Conservation (phyloP, 768 basidiomycete species). For the Neoboletus brunneissimus region DNA sequence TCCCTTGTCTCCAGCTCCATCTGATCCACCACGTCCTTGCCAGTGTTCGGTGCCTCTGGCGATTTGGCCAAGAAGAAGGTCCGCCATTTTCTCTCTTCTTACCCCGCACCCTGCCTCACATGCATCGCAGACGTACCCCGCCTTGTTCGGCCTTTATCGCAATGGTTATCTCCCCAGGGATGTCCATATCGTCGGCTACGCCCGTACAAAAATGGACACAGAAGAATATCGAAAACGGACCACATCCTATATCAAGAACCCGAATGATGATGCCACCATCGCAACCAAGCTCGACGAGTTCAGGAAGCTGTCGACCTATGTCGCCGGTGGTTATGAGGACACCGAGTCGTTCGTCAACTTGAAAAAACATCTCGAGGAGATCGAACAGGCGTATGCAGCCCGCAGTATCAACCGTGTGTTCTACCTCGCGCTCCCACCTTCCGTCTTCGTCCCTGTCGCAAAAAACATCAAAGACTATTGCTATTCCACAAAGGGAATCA, state of each 20-base stretch:
- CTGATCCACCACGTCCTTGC: slow-evolving; percentile 8
- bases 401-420: slow-evolving; percentile 81
- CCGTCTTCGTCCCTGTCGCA: slow-evolving; percentile 89
- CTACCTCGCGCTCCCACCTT: slow-evolving; percentile 97
- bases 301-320: slow-evolving; percentile 75
- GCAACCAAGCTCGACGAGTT: slow-evolving; percentile 74
- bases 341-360: slow-evolving; percentile 73
- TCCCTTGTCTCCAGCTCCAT: neutral
- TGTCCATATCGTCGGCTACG: slow-evolving; percentile 93
- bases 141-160: slow-evolving; percentile 85
- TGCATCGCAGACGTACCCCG: slow-evolving; percentile 79
- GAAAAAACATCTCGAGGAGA: slow-evolving; percentile 68
- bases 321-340: slow-evolving; percentile 88
- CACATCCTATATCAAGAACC: slow-evolving; percentile 81
- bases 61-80: slow-evolving; percentile 99
- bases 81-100: slow-evolving; percentile 20
- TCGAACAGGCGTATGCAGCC: slow-evolving; percentile 68
- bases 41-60: slow-evolving; percentile 94
- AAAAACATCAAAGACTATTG: slow-evolving; percentile 78
- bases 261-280: slow-evolving; percentile 57
- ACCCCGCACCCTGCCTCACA: slow-evolving; percentile 39
- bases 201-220: slow-evolving; percentile 89
- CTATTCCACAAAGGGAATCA: slow-evolving; percentile 70
- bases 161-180: slow-evolving; percentile 77
- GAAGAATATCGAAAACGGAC: slow-evolving; percentile 83